Conservation (phyloP, 192 early-diverging fungal genomes). For the Backusella liffmaniae region DNA sequence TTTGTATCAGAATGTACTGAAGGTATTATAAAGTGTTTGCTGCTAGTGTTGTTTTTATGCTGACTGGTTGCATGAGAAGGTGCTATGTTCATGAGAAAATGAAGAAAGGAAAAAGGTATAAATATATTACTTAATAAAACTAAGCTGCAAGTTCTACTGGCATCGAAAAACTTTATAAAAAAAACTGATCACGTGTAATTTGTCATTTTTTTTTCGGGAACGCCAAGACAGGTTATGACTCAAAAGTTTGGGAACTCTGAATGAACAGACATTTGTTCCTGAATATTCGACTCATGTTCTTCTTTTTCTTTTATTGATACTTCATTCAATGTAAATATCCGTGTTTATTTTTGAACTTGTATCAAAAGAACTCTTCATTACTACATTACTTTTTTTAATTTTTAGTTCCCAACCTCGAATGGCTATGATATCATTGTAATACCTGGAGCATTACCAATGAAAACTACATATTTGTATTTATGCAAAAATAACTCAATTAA, state of each 20-base stretch:
- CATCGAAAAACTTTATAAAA: neutral
- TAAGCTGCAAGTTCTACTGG: neutral
- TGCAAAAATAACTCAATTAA: neutral
- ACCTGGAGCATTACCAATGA: neutral
- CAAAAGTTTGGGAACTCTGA: neutral
- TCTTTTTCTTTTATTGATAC: neutral
- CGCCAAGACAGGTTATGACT: neutral
- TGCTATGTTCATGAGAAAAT: conserved; percentile 4
- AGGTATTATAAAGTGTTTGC: conserved; percentile 2
- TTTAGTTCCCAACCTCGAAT: neutral
- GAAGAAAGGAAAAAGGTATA: neutral
- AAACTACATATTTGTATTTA: neutral
- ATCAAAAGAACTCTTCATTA: neutral
- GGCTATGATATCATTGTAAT: neutral
- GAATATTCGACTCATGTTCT: neutral
- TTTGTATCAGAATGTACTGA: neutral
- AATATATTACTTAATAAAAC: neutral
- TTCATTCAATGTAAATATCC: neutral
- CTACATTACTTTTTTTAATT: neutral
- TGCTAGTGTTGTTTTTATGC: neutral
- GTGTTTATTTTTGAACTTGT: neutral
- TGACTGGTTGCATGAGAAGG: neutral
- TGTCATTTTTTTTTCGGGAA: conserved; percentile 7
- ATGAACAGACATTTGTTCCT: neutral
- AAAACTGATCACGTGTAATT: neutral